Evolutionary conservation across 2,329 filamentous ascomycete genomes (phyloP).

Genomic region (Microdochium trichocladiopsis): DNA sequence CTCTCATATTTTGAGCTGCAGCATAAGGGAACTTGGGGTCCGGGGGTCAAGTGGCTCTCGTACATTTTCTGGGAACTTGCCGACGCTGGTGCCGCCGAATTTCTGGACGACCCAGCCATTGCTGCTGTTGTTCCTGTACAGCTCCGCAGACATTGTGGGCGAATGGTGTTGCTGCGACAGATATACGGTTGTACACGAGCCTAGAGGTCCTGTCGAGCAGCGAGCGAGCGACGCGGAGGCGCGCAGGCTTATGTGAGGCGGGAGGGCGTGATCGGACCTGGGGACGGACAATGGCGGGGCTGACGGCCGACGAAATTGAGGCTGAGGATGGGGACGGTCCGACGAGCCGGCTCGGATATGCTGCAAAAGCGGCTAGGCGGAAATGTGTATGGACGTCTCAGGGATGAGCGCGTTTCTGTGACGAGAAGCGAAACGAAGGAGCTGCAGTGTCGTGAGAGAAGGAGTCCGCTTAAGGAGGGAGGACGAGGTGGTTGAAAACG

Average conservation of each 20-base stretch:
- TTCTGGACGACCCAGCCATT: conserved; percentile 83
- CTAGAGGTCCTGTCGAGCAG: not conserved
- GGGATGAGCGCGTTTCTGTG: not conserved
- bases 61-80: conserved; percentile 77
- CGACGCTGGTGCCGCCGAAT: conserved; percentile 91
- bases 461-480: too few relatives aligned
- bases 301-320: not conserved
- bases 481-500: too few relatives aligned
- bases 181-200: not conserved
- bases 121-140: conserved; percentile 18
- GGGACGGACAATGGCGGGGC: not conserved
- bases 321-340: not conserved
- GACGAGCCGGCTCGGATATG: not conserved
- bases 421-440: too few relatives aligned
- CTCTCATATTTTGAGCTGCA: conserved; percentile 46
- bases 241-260: not conserved
- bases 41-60: too few relatives aligned
- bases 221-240: not conserved
- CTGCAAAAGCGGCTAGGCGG: not conserved
- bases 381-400: not conserved
- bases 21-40: too few relatives aligned
- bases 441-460: too few relatives aligned
- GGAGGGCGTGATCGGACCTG: not conserved
- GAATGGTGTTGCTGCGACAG: not conserved
- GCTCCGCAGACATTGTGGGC: conserved; percentile 3